Percentiles rank a stretch among this genome's conserved stretches.
Conservation (phyloP, 129 eudicot species). For the Artemisia annua region DNA sequence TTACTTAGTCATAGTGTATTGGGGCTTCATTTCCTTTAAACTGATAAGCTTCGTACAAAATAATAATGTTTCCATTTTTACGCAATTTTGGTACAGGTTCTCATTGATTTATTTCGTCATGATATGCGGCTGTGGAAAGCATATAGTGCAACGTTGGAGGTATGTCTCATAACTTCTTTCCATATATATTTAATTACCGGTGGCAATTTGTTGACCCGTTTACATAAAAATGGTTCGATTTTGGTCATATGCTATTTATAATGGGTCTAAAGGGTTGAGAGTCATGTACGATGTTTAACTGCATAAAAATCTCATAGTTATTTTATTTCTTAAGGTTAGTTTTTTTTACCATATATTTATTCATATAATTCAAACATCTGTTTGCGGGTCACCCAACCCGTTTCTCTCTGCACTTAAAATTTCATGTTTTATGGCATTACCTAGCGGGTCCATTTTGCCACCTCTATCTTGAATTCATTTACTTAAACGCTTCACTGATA, state of each 20-base stretch:
- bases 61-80: neutral
- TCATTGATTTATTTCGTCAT: constrained; percentile 86
- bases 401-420: neutral
- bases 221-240: constrained; percentile 5
- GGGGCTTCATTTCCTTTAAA: neutral
- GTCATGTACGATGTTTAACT: too few species aligned
- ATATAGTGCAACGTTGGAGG: constrained; percentile 74
- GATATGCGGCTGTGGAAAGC: constrained; percentile 90
- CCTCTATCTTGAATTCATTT: neutral
- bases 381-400: neutral
- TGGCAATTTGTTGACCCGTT: neutral
- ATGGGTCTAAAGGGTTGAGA: constrained; percentile 13
- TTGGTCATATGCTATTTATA: neutral
- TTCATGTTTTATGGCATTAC: neutral
- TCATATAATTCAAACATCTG: neutral
- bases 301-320: neutral
- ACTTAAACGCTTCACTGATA: constrained; percentile 18
- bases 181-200: neutral
- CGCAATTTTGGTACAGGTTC: constrained; percentile 51
- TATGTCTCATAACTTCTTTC: constrained; percentile 30
- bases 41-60: neutral
- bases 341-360: neutral
- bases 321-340: neutral
- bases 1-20: neutral
- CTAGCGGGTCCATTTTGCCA: neutral